Evolutionary conservation across 2,329 filamentous ascomycete genomes (phyloP).

Genomic region (Cercospora sp.): DNA sequence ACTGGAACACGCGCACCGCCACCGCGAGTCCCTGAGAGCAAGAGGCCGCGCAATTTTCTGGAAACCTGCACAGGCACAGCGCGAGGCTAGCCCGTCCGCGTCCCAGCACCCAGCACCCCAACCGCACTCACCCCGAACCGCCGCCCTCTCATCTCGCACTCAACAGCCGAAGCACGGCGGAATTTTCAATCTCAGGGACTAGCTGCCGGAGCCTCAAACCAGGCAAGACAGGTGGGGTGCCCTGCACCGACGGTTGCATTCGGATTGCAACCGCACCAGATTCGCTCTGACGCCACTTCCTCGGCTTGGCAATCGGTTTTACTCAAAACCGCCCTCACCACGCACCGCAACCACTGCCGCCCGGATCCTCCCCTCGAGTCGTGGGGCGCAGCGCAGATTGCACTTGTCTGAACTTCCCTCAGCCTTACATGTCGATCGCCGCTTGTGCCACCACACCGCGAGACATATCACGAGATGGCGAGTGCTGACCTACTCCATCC

Average conservation of each 20-base stretch:
- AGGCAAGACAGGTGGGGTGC: conserved; percentile 7
- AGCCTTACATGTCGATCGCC: conserved; percentile 23
- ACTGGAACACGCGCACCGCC: background rate
- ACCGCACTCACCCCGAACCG: background rate
- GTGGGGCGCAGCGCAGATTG: conserved; percentile 5
- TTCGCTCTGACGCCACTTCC: conserved; percentile 10
- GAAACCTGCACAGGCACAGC: background rate
- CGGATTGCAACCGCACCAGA: conserved; percentile 2
- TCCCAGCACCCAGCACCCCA: background rate
- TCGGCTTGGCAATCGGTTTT: conserved; percentile 12
- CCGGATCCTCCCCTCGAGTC: background rate
- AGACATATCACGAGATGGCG: conserved; percentile 27
- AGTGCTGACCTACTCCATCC: conserved; percentile 30
- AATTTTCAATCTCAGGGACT: conserved; percentile 9
- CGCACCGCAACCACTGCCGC: background rate
- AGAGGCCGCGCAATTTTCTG: background rate
- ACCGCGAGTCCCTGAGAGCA: background rate
- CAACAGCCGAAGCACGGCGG: conserved; percentile 12
- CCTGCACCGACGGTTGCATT: conserved; percentile 5
- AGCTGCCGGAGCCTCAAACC: background rate
- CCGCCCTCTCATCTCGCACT: background rate
- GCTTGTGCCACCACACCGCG: conserved; percentile 20
- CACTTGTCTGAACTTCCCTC: conserved; percentile 11
- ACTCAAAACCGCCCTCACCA: background rate
- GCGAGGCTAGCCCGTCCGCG: background rate